Evolutionary conservation across 495 filamentous ascomycete species (phyloP).

Genomic region (Astrocystis sublimbata): DNA sequence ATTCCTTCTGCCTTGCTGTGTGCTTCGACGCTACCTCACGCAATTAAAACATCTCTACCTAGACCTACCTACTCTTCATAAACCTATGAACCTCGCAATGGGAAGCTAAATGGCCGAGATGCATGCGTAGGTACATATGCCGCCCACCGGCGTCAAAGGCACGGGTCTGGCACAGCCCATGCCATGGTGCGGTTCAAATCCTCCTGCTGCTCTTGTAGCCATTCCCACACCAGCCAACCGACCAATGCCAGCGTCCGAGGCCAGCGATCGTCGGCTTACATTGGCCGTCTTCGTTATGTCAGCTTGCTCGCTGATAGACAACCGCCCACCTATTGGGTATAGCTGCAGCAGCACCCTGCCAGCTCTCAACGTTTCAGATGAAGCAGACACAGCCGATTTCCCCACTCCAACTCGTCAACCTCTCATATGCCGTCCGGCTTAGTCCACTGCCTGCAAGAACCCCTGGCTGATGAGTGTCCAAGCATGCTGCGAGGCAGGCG

Average conservation of each 20-base stretch:
- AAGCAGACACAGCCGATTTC: not conserved
- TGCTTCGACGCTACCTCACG: constrained; percentile 6
- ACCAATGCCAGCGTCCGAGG: not conserved
- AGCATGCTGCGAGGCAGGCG: not conserved
- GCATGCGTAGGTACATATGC: not conserved
- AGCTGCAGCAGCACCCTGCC: constrained; percentile 9
- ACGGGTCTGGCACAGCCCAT: too few relatives aligned
- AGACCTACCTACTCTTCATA: too few relatives aligned
- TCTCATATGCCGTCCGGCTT: constrained; percentile 2
- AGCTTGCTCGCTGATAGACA: not conserved
- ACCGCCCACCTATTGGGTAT: constrained; percentile 14
- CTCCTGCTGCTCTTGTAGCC: not conserved
- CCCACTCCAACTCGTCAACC: constrained; percentile 13
- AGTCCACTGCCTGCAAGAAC: not conserved
- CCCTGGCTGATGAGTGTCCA: not conserved
- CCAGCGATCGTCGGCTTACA: not conserved
- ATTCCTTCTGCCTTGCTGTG: not conserved
- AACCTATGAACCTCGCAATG: too few relatives aligned
- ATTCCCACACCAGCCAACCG: not conserved
- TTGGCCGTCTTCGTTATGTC: not conserved
- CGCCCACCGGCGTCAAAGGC: not conserved
- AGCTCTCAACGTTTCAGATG: constrained; percentile 14
- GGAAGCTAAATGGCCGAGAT: not conserved
- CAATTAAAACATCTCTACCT: too few relatives aligned
- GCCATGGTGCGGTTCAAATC: too few relatives aligned